Percentiles rank a stretch among this genome's conserved stretches.
Evolutionary conservation across 2,329 filamentous ascomycete genomes (phyloP).

Genomic region (Tolypocladium tundrense): DNA sequence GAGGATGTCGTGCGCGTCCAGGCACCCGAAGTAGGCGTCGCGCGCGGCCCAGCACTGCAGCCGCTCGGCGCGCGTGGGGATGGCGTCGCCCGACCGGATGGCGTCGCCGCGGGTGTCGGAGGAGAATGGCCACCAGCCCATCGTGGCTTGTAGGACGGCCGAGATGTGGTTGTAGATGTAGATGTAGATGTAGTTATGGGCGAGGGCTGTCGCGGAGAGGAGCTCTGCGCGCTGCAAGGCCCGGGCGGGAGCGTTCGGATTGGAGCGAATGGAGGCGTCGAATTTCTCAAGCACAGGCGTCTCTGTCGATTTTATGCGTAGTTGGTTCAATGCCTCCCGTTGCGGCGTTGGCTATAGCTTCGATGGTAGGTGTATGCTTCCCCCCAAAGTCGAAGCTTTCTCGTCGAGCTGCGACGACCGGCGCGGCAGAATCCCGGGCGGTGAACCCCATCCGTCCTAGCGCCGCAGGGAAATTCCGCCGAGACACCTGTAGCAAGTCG

Average conservation of each 20-base stretch:
- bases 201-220: not conserved
- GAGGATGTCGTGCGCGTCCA: slow-evolving; percentile 72
- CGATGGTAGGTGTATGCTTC: not conserved
- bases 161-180: not conserved
- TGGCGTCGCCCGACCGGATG: slow-evolving; percentile 50
- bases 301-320: not conserved
- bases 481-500: not conserved
- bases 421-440: not conserved
- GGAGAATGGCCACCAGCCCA: slow-evolving; percentile 40
- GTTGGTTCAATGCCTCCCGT: not conserved
- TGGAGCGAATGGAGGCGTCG: not conserved
- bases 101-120: slow-evolving; percentile 38
- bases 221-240: not conserved
- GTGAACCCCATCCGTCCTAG: not conserved
- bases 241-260: not conserved
- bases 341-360: not conserved
- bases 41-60: slow-evolving; percentile 81
- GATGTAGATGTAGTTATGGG: not conserved
- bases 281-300: no score
- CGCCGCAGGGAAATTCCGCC: not conserved
- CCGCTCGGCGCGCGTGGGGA: slow-evolving; percentile 77
- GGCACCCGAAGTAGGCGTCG: slow-evolving; percentile 78
- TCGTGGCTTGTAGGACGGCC: slow-evolving; percentile 10
- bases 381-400: not conserved
- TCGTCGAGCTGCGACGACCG: not conserved